phyloP scores from a whole-genome alignment of 441 rosid genomes.

The Macaranga tanarius region DNA sequence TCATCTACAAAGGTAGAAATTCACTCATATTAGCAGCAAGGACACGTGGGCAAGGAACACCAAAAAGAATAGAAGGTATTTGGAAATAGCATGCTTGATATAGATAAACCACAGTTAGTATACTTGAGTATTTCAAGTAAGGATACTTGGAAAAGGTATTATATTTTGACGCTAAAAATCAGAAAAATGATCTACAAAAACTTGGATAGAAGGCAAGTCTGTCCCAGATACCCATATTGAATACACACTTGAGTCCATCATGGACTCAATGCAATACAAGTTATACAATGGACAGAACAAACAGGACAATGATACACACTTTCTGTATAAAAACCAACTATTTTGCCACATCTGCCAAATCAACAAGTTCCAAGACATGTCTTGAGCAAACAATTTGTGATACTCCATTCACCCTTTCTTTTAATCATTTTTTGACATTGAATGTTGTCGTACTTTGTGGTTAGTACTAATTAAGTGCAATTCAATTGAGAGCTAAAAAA shows the following conservation, averaged over 20 bases:
- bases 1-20: neutral
- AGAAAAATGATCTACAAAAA: neutral
- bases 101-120: neutral
- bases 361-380: neutral
- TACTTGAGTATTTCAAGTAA: neutral
- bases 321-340: neutral
- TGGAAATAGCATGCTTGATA: constrained; percentile 9
- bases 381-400: neutral
- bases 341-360: neutral
- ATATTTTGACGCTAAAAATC: neutral
- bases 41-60: neutral
- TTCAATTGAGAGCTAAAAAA: neutral
- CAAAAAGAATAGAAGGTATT: constrained; percentile 13
- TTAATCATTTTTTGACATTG: too few relatives aligned
- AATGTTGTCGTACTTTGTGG: too few relatives aligned
- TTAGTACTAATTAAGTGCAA: neutral
- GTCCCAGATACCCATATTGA: neutral
- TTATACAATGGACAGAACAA: neutral
- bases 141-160: neutral
- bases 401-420: too few relatives aligned
- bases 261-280: neutral
- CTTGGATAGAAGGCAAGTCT: neutral
- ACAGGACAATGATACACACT: neutral
- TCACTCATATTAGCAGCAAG: neutral
- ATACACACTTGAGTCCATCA: neutral